Conservation (phyloP, 345 rosid species). For the Acer yangbiense region DNA sequence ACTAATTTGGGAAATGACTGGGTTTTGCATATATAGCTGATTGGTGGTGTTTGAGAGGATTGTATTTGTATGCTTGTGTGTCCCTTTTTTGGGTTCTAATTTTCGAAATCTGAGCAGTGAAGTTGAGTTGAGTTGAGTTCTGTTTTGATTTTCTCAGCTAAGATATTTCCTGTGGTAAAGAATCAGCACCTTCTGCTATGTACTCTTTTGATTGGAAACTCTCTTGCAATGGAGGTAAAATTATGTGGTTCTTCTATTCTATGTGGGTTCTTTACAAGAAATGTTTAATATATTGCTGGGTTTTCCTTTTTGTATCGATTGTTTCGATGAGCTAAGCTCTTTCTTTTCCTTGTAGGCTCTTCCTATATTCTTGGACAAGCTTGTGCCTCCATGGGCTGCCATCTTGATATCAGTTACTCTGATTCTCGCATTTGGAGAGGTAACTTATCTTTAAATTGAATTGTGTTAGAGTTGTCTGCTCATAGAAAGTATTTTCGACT, state of each 20-base stretch:
- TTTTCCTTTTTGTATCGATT: not conserved
- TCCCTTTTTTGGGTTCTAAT: not conserved
- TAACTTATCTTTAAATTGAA: constrained; percentile 20
- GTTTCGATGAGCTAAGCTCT: not conserved
- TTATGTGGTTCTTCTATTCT: not conserved
- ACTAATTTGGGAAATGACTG: no score
- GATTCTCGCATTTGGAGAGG: constrained; percentile 90
- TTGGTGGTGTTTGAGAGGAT: not conserved
- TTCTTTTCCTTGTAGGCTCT: constrained; percentile 51
- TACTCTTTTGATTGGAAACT: constrained; percentile 89
- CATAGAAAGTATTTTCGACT: not conserved
- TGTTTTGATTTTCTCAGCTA: constrained; percentile 48
- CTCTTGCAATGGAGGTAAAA: constrained; percentile 92
- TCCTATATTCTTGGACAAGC: constrained; percentile 84
- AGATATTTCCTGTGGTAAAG: constrained; percentile 89
- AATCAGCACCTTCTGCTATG: constrained; percentile 93
- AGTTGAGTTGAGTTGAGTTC: not conserved
- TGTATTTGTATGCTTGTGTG: no score
- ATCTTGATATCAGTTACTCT: constrained; percentile 79
- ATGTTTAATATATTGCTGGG: not conserved
- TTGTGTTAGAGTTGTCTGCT: not conserved
- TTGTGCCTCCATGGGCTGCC: constrained; percentile 87
- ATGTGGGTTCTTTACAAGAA: not conserved
- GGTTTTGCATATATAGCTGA: not conserved
- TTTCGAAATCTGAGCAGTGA: not conserved